Base-by-base conservation (phyloP, 345 rosid genomes). In the Viola odorata region DNA sequence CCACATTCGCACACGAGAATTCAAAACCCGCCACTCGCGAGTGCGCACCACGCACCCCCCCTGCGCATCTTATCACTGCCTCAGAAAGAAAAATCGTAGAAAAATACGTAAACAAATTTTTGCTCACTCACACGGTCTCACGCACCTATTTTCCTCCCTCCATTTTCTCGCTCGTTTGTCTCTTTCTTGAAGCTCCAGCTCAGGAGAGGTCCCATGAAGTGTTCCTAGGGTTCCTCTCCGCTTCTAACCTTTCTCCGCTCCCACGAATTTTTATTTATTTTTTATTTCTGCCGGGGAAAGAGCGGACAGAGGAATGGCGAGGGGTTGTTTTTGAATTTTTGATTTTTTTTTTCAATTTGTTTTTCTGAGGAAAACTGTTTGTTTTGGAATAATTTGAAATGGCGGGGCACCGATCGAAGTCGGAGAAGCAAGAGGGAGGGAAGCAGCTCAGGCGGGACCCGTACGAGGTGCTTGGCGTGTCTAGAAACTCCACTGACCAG, bases 361-460 rank as follows among this genome's bases (percentile, higher is more conserved):
- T 23, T 23, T 2, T 2, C 32, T 23, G 32, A 23, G 32, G 32
- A 23, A 23, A 23, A 23, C 2, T 44, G 47, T 6, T 44, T 44
- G 47, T 1, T 11, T 44, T 44, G 47, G 12, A 44, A 44, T 6
- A 44, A 44, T 64, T 36, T 45, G 57, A 53, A 67, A 73, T 73
- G 76, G 60, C 64, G 52, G 65, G 48, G 17, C 69, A 65, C 36
- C 64, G 68, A 65, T 73, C 69, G 48, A 67, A 45, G 75, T 57
- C 66, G 79, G 98, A 84, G 84, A 85, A 77, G 69, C 72, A 72
- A 57, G 89, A 84, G 14, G 81, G 69, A 32, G 14, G 50, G 63
- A 78, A 80, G 84, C 92, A 84, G 78, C 81, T 76, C 68, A 82
- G 95, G 60, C 89, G 97, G 57, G 97, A 91, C 75, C 96, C 96